phyloP scores from a whole-genome alignment of 2,329 filamentous ascomycete genomes.

The Cercospora sojina region DNA sequence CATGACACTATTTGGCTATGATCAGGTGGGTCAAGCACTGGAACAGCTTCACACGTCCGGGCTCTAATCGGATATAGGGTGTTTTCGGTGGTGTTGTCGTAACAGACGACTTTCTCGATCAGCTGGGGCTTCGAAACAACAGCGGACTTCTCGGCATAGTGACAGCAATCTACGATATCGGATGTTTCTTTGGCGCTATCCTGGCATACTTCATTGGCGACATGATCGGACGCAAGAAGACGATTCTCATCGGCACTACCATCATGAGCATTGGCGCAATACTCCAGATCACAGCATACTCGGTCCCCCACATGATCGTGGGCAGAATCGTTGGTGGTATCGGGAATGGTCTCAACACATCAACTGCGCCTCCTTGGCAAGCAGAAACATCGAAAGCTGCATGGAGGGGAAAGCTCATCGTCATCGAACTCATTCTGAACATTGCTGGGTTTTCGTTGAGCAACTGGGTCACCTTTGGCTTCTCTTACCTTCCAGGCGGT shows the following conservation, averaged over 20 bases:
- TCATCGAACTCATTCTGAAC: constrained; percentile 47
- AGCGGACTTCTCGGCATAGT: constrained; percentile 43
- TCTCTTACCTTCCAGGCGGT: constrained; percentile 47
- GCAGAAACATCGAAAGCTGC: constrained; percentile 50
- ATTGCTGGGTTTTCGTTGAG: constrained; percentile 52
- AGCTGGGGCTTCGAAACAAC: constrained; percentile 25
- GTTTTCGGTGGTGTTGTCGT: constrained; percentile 50
- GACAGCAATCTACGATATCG: constrained; percentile 59
- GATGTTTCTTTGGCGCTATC: constrained; percentile 59
- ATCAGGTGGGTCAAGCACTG: constrained; percentile 17
- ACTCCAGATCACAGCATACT: constrained; percentile 49
- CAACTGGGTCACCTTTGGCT: constrained; percentile 56
- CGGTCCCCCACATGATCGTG: constrained; percentile 50
- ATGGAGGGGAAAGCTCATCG: constrained; percentile 41
- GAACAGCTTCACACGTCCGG: neutral
- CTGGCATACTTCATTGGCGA: constrained; percentile 51
- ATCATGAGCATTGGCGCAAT: constrained; percentile 53
- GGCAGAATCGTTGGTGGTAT: constrained; percentile 50
- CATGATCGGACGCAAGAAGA: constrained; percentile 49
- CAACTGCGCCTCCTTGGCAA: constrained; percentile 50
- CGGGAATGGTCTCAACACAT: constrained; percentile 54
- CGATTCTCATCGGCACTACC: constrained; percentile 49
- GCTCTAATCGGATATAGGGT: constrained; percentile 36
- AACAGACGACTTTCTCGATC: constrained; percentile 26
- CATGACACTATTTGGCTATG: constrained; percentile 46